These are phyloP conservation scores for Bipolaris zeicola DNA, from an alignment of 2,329 filamentous ascomycete species.

Conservation along the genomic window DNA sequence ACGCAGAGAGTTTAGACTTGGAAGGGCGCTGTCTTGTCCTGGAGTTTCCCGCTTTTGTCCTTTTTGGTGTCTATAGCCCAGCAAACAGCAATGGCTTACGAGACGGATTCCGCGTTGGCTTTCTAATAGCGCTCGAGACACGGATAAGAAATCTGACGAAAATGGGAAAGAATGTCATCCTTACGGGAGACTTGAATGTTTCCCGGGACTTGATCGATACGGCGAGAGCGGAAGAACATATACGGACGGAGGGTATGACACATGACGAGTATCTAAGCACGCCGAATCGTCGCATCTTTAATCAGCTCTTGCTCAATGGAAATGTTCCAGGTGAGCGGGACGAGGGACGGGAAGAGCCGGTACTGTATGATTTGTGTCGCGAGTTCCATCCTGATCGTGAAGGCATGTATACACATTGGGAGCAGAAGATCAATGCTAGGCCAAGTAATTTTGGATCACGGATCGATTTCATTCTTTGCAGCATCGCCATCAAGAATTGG, in stretches of 20 bases:
- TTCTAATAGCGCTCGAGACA: constrained; percentile 78
- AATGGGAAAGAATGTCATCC: constrained; percentile 81
- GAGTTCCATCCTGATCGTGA: constrained; percentile 77
- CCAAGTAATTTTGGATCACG: constrained; percentile 90
- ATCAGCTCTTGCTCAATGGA: constrained; percentile 80
- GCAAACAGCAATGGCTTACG: constrained; percentile 85
- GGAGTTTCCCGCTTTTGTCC: constrained; percentile 92
- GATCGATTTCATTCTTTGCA: constrained; percentile 93
- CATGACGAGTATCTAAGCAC: constrained; percentile 73
- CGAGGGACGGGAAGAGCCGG: constrained; percentile 69
- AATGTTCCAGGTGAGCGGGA: constrained; percentile 70
- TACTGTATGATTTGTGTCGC: constrained; percentile 83
- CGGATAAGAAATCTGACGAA: constrained; percentile 82
- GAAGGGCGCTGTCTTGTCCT: constrained; percentile 91
- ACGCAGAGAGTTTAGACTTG: constrained; percentile 77
- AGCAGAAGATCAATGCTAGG: constrained; percentile 92
- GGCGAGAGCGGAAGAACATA: constrained; percentile 72
- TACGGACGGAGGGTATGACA: constrained; percentile 71
- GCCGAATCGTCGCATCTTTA: constrained; percentile 78
- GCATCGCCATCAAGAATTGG: constrained; percentile 77
- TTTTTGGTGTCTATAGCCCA: constrained; percentile 90
- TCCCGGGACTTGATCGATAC: constrained; percentile 72
- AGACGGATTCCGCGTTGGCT: constrained; percentile 80
- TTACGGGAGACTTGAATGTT: constrained; percentile 91
- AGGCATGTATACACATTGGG: constrained; percentile 98